These are phyloP conservation scores for Dendrostoma leiphaemia DNA, from an alignment of 2,329 filamentous ascomycete genomes.

Conservation along the genomic window DNA sequence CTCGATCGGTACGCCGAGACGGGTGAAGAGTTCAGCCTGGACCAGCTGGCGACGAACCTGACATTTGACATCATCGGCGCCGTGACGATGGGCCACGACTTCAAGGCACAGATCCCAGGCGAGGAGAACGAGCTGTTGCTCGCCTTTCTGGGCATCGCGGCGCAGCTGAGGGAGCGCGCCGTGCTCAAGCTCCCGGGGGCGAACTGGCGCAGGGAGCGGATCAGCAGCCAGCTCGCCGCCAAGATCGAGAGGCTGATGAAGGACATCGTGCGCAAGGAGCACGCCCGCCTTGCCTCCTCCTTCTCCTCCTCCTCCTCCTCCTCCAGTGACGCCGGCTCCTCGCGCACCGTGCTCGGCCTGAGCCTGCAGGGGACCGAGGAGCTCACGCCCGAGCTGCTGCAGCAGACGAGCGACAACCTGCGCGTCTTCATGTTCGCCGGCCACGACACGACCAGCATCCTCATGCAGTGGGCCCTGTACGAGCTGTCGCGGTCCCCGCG, in stretches of 20 bases:
- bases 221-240: background rate
- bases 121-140: slow-evolving; percentile 13
- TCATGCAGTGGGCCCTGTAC: slow-evolving; percentile 36
- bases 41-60: slow-evolving; percentile 28
- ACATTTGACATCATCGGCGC: slow-evolving; percentile 37
- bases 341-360: slow-evolving; percentile 32
- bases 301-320: background rate
- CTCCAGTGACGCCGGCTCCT: background rate
- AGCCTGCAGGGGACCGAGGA: slow-evolving; percentile 28
- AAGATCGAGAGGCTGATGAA: slow-evolving; percentile 13
- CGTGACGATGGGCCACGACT: slow-evolving; percentile 14
- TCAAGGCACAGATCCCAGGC: slow-evolving; percentile 10
- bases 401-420: slow-evolving; percentile 34
- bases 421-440: slow-evolving; percentile 40
- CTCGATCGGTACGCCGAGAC: slow-evolving; percentile 28
- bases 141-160: slow-evolving; percentile 7
- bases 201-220: slow-evolving; percentile 2
- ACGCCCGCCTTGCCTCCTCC: background rate
- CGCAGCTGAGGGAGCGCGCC: background rate
- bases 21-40: slow-evolving; percentile 28
- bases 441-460: slow-evolving; percentile 39
- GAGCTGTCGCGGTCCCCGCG: slow-evolving; percentile 32
- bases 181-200: background rate
- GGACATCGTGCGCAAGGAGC: slow-evolving; percentile 7
- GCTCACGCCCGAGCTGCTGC: slow-evolving; percentile 27